phyloP scores from a whole-genome alignment of 2,329 filamentous ascomycete genomes.

The Cadophora malorum region DNA sequence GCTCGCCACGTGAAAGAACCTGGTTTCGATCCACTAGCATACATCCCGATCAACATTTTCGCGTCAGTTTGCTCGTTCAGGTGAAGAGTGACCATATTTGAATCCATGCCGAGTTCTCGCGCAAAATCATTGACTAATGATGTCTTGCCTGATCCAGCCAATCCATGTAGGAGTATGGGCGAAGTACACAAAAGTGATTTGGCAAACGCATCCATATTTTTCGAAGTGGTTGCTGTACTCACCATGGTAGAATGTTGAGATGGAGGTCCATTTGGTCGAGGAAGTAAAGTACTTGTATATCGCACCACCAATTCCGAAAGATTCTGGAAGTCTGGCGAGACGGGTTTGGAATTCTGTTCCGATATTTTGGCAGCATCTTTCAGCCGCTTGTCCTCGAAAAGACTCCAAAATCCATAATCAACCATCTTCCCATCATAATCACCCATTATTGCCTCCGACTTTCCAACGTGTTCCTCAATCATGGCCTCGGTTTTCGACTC shows the following conservation, averaged over 20 bases:
- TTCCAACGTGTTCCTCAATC: constrained; percentile 68
- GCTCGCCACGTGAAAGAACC: constrained; percentile 92
- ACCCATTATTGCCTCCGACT: constrained; percentile 65
- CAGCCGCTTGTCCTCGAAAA: constrained; percentile 58
- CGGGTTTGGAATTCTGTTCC: not conserved
- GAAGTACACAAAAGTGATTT: constrained; percentile 68
- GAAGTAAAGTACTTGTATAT: constrained; percentile 72
- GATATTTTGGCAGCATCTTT: constrained; percentile 32
- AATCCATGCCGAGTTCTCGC: constrained; percentile 76
- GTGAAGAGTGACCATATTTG: constrained; percentile 89
- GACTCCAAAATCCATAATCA: constrained; percentile 77
- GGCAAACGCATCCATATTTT: constrained; percentile 75
- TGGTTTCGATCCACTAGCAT: constrained; percentile 85
- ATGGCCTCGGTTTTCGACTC: constrained; percentile 80
- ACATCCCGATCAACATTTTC: constrained; percentile 93
- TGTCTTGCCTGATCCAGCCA: constrained; percentile 90
- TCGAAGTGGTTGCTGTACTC: constrained; percentile 72
- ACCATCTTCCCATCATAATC: constrained; percentile 77
- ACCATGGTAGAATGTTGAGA: constrained; percentile 62
- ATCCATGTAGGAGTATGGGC: constrained; percentile 81
- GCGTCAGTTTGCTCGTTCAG: constrained; percentile 98
- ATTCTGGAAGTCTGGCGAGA: constrained; percentile 43
- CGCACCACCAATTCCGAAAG: constrained; percentile 67
- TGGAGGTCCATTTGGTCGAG: constrained; percentile 60
- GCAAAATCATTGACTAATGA: constrained; percentile 84